phyloP scores from a whole-genome alignment of 495 filamentous ascomycete species.

The Endocarpon pusillum region DNA sequence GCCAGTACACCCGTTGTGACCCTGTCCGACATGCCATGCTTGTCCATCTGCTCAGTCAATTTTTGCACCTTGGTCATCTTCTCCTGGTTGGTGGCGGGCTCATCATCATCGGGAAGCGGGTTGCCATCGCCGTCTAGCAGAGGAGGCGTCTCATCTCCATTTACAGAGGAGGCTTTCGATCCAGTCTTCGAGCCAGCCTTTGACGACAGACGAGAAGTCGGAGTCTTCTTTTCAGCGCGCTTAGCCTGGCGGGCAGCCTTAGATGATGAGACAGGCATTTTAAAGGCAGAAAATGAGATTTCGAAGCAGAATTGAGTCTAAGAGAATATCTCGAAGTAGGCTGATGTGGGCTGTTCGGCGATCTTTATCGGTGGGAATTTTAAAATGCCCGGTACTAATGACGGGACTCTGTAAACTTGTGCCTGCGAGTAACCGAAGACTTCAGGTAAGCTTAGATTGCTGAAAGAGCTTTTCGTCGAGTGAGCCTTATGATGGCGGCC shows the following conservation, averaged over 20 bases:
- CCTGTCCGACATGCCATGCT: slow-evolving; percentile 88
- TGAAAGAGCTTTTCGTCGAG: too few relatives aligned
- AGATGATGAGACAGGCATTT: slow-evolving; percentile 56
- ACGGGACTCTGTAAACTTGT: too few relatives aligned
- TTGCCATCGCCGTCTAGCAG: slow-evolving; percentile 41
- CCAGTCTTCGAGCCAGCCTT: slow-evolving; percentile 46
- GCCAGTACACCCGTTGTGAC: slow-evolving; percentile 95
- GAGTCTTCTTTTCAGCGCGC: slow-evolving; percentile 69
- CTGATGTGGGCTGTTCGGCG: too few relatives aligned
- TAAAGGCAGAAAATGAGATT: too few relatives aligned
- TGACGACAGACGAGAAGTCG: slow-evolving; percentile 47
- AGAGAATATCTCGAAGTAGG: too few relatives aligned
- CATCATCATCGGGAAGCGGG: slow-evolving; percentile 36
- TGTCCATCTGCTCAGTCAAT: slow-evolving; percentile 76
- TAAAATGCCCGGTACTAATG: too few relatives aligned
- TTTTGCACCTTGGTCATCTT: slow-evolving; percentile 72
- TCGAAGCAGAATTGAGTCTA: too few relatives aligned
- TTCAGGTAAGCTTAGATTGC: too few relatives aligned
- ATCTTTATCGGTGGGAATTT: too few relatives aligned
- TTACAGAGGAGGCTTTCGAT: slow-evolving; percentile 46
- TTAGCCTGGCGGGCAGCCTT: slow-evolving; percentile 96
- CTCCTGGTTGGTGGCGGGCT: slow-evolving; percentile 49
- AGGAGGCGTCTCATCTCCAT: slow-evolving; percentile 49
- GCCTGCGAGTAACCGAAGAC: too few relatives aligned
- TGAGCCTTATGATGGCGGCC: too few relatives aligned